phyloP scores from a whole-genome alignment of 345 rosid species.

The Salix brachista region DNA sequence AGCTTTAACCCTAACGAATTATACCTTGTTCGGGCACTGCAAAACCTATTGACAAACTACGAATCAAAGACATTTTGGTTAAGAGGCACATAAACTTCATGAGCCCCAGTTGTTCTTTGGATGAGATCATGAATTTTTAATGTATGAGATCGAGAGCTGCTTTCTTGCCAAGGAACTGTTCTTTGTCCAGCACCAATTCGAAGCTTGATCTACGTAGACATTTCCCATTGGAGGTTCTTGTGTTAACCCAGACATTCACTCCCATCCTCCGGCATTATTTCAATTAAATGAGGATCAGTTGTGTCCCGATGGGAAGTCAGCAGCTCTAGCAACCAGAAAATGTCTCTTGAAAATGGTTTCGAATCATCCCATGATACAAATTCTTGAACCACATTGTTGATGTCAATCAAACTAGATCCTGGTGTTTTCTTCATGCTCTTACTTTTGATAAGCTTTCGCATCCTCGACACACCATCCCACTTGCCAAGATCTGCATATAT shows the following conservation, averaged over 20 bases:
- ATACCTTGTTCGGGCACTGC: too few relatives aligned
- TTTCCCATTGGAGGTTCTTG: background rate
- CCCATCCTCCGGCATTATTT: conserved; percentile 9
- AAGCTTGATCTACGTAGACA: background rate
- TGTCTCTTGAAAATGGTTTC: conserved; percentile 42
- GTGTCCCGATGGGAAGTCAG: conserved; percentile 26
- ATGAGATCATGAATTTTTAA: too few relatives aligned
- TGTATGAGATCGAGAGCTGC: too few relatives aligned
- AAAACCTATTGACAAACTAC: too few relatives aligned
- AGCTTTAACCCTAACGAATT: too few relatives aligned
- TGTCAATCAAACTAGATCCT: conserved; percentile 53
- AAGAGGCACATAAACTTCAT: too few relatives aligned
- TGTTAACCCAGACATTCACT: background rate
- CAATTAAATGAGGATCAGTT: background rate
- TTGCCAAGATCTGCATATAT: conserved; percentile 55
- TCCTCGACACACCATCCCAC: conserved; percentile 42
- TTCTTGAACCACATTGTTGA: conserved; percentile 49
- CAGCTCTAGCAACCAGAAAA: conserved; percentile 36
- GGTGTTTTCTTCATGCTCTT: conserved; percentile 49
- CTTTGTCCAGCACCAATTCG: background rate
- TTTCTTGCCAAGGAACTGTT: too few relatives aligned
- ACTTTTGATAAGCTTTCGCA: conserved; percentile 42
- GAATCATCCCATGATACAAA: conserved; percentile 47
- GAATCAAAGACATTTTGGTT: too few relatives aligned
- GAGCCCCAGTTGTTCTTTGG: too few relatives aligned